These are phyloP conservation scores for Fusarium piperis DNA, from an alignment of 2,329 filamentous ascomycete species.

Conservation along the genomic window DNA sequence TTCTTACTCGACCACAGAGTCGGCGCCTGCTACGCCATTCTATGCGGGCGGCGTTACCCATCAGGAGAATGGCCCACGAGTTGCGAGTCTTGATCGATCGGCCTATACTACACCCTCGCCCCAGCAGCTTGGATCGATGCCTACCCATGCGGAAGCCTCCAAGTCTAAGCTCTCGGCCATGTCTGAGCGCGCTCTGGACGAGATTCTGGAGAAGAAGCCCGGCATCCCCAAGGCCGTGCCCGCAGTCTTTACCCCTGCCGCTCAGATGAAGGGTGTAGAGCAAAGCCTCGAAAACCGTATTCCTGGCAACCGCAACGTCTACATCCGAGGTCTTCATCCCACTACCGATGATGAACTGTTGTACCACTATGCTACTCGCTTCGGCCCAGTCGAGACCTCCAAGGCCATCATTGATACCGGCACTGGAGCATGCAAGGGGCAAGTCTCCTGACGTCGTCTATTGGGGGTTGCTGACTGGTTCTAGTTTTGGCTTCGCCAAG, in stretches of 20 bases:
- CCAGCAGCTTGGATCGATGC: conserved; percentile 61
- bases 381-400: conserved; percentile 93
- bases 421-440: conserved; percentile 97
- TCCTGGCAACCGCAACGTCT: conserved; percentile 94
- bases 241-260: conserved; percentile 85
- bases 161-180: conserved; percentile 54
- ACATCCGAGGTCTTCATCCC: conserved; percentile 94
- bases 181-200: conserved; percentile 66
- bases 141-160: conserved; percentile 52
- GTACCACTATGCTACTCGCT: conserved; percentile 82
- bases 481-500: conserved; percentile 96
- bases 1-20: conserved; percentile 75
- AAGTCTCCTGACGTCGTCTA: conserved; percentile 44
- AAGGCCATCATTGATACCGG: conserved; percentile 98
- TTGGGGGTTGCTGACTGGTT: conserved; percentile 13
- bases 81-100: conserved; percentile 69
- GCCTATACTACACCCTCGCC: conserved; percentile 75
- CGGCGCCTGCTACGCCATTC: conserved; percentile 72
- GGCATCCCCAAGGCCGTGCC: conserved; percentile 88
- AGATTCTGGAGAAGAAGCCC: conserved; percentile 78
- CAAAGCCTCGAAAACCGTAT: conserved; percentile 94
- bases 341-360: conserved; percentile 95
- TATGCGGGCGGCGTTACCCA: conserved; percentile 66
- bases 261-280: conserved; percentile 88
- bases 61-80: conserved; percentile 67